Percentiles rank a stretch among this genome's conserved stretches.
Evolutionary conservation across 1,139 yeast species (phyloP).

Genomic region (Sugiyamaella japonica): DNA sequence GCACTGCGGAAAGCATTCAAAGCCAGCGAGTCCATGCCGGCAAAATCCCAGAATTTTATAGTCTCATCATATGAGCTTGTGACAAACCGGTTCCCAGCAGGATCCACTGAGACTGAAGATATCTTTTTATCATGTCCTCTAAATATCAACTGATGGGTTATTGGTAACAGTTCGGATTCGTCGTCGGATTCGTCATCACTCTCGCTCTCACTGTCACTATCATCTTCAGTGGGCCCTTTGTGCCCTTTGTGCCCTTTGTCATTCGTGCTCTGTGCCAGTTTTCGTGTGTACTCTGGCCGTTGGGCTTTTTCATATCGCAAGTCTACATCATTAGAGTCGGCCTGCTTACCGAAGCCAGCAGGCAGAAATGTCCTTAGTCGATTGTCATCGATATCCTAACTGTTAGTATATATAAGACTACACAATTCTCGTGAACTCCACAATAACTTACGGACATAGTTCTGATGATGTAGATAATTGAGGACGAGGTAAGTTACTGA

Average conservation of each 20-base stretch:
- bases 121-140: constrained; percentile 35
- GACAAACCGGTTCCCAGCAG: constrained; percentile 37
- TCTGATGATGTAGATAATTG: too few relatives aligned
- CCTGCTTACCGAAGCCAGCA: constrained; percentile 26
- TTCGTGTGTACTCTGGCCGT: constrained; percentile 25
- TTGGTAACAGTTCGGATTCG: constrained; percentile 35
- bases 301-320: constrained; percentile 23
- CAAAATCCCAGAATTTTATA: constrained; percentile 41
- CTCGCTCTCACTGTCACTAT: constrained; percentile 16
- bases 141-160: constrained; percentile 38
- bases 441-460: constrained; percentile 11
- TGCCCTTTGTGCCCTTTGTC: not conserved
- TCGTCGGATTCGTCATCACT: constrained; percentile 33
- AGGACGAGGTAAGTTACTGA: not conserved
- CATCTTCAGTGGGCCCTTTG: not conserved
- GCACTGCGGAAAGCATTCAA: constrained; percentile 35
- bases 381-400: constrained; percentile 10
- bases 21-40: constrained; percentile 37
- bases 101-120: constrained; percentile 37
- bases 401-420: not conserved
- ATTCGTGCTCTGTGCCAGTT: not conserved
- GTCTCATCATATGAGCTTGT: constrained; percentile 38
- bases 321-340: constrained; percentile 9
- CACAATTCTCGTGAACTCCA: not conserved
- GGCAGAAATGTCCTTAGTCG: constrained; percentile 18